Evolutionary conservation across 2,329 filamentous ascomycete species (phyloP), one percentile per base, ranked within the genome.

Genomic region (Penicillium sp.): DNA sequence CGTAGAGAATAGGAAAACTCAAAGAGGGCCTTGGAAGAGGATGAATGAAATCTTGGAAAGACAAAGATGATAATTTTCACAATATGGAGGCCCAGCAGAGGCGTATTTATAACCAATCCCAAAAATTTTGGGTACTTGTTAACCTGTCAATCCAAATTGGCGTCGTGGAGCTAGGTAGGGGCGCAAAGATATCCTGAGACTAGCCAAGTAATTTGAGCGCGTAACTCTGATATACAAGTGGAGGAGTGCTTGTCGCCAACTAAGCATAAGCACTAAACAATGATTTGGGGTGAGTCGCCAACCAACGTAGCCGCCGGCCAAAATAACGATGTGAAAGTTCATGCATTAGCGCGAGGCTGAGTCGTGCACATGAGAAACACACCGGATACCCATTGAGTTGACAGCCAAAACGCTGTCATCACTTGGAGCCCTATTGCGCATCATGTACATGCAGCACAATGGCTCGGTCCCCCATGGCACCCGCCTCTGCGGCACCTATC

Each of bases 201-300:
- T 49, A 49, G 31, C 46, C 46, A 49, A 49, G 46, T 49, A 37
- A 49, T 37, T 49, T 49, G 31, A 49, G 46, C 31, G 19, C 46
- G 31, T 49, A 49, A 27, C 46, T 49, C 31, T 49, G 31, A 49
- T 37, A 17, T 49, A 38, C 31, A 49, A 49, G 31, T 49, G 46
- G 46, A 37, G 46, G 46, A 49, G 46, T 49, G 46, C 31, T 37
- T 49, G 13, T 49, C 5, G 46, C 46, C 46, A 49, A 49, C 46
- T 49, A 49, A 25, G 33, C 46, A 49, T 37, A 49, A 49, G 46
- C 46, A 49, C 46, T 49, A 25, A 49, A 49, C 31, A 49, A 49
- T 37, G 31, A 49, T 49, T 49, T 48, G 29, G 45, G 23, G 23
- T 23, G 23, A 23, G 23, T 23, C 23, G 23, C 23, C 23, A 23